Evolutionary conservation across 768 basidiomycete genomes (phyloP).

Genomic region (Suillus variegatus): DNA sequence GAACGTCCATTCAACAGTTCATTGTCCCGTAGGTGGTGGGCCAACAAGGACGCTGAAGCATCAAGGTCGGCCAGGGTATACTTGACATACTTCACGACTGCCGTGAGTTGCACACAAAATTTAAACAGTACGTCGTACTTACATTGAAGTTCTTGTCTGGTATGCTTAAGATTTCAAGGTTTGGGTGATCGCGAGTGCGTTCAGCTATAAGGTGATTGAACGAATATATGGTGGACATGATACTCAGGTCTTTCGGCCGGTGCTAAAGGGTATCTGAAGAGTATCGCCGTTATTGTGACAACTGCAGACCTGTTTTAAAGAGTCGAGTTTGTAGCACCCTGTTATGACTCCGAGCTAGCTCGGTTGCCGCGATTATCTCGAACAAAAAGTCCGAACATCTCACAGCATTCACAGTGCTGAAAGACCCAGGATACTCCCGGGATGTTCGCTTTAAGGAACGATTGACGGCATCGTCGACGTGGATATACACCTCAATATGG

Average conservation of each 20-base stretch:
- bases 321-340: too few species aligned
- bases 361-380: too few species aligned
- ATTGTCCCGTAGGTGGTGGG: constrained; percentile 21
- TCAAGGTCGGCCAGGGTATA: constrained; percentile 28
- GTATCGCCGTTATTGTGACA: neutral
- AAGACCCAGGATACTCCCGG: too few species aligned
- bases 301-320: neutral
- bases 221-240: constrained; percentile 26
- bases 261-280: neutral
- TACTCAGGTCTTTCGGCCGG: neutral
- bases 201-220: constrained; percentile 29
- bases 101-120: neutral
- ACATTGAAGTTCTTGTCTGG: constrained; percentile 28
- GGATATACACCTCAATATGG: too few species aligned
- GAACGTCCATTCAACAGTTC: constrained; percentile 23
- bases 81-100: constrained; percentile 20
- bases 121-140: neutral
- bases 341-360: too few species aligned
- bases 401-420: too few species aligned
- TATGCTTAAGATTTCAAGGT: constrained; percentile 24
- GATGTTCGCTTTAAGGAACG: too few species aligned
- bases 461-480: too few species aligned
- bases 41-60: constrained; percentile 27
- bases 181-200: constrained; percentile 19
- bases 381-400: too few species aligned